Percentiles rank a stretch among this genome's conserved stretches.
phyloP scores from a whole-genome alignment of 345 rosid species.

The Isatis tinctoria region DNA sequence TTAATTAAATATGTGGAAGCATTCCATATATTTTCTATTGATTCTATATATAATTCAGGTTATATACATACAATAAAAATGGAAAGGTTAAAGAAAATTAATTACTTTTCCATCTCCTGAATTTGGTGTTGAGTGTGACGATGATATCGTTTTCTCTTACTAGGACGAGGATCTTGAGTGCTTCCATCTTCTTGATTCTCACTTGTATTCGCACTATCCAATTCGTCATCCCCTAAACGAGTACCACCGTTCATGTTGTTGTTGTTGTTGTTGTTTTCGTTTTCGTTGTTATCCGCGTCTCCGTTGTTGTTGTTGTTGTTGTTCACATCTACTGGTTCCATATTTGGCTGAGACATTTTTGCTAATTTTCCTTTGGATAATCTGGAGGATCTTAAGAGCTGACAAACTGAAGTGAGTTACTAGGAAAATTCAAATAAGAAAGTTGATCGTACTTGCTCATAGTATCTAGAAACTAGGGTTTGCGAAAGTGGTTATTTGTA shows the following conservation, averaged over 20 bases:
- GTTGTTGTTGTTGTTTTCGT: neutral
- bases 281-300: neutral
- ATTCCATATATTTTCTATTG: neutral
- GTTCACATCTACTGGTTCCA: neutral
- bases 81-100: neutral
- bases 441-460: neutral
- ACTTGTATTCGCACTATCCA: conserved; percentile 42
- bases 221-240: neutral
- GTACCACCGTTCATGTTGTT: neutral
- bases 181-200: conserved; percentile 68
- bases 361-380: neutral
- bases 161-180: conserved; percentile 48
- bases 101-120: conserved; percentile 89
- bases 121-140: conserved; percentile 90
- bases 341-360: conserved; percentile 5
- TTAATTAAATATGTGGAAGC: neutral
- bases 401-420: neutral
- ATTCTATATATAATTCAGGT: neutral
- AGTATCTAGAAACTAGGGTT: neutral
- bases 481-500: too few relatives aligned
- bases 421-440: neutral
- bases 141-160: conserved; percentile 67
- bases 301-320: conserved; percentile 13
- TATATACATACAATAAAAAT: neutral
- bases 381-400: conserved; percentile 4